Evolutionary conservation across 495 filamentous ascomycete species (phyloP), one percentile per base, ranked within the genome.

Genomic region (Cenococcum geophilum): DNA sequence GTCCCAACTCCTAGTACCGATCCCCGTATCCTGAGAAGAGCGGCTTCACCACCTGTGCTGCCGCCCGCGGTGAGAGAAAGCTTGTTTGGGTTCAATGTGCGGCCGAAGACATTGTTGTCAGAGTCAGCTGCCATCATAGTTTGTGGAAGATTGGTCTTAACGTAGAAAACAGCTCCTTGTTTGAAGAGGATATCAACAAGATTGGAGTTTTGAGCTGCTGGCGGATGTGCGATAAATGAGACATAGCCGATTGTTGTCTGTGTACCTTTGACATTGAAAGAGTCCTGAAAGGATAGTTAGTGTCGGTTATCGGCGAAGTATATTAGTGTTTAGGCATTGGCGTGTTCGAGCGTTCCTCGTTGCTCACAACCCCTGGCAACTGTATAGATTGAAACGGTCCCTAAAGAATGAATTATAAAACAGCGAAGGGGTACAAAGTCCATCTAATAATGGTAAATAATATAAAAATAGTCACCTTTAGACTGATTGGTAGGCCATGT

Each of bases 131-230:
- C 65, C 70, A 69, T 72, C 68, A 70, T 68, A 1, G 68, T 62
- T 51, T 65, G 10, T 27, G 85, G 83, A 12, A 86, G 70, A 55
- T 82, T 86, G n/a, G 86, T 87, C 69, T 89, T 89, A 68, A 78
- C 78, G 64, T 82, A 83, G 22, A 88, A 72, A 4, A 89, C 76
- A 0, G 85, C 80, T 3, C 80, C 80, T 0, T 70, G 68, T 2
- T 71, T 60, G 25, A 75, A 61, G 1, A 81, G 68, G 8, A 82
- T 73, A 47, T 76, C 69, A 11, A 78, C 83, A 8, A 87, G 71
- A 0, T 75, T 59, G 0, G 80, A 73, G 48, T 84, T 79, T 4
- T 68, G 61, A 1, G 72, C 64, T 16, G 76, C 77, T 10, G 82
- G 80, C 0, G 66, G 66, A 10, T 81, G 73, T 36, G 78, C 78